phyloP scores from a whole-genome alignment of 2,329 filamentous ascomycete genomes.

The Aspergillus alliaceus region DNA sequence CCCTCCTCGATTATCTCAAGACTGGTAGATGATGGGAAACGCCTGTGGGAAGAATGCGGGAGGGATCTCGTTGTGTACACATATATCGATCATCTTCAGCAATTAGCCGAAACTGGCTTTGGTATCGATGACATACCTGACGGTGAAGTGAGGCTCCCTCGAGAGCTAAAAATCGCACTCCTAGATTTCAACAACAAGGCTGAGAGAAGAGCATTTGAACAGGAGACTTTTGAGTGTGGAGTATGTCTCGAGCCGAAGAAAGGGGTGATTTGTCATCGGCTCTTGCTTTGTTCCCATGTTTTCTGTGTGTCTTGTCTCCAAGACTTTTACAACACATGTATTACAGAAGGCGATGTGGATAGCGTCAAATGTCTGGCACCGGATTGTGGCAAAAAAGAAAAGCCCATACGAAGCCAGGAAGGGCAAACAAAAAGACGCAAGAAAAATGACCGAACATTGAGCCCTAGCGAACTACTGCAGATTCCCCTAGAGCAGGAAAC shows the following conservation, averaged over 20 bases:
- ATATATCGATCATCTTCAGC: slow-evolving; percentile 62
- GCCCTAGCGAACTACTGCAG: slow-evolving; percentile 78
- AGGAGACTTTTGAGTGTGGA: slow-evolving; percentile 82
- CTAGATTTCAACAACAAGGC: slow-evolving; percentile 76
- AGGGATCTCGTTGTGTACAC: slow-evolving; percentile 57
- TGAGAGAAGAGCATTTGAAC: slow-evolving; percentile 73
- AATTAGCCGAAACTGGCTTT: slow-evolving; percentile 57
- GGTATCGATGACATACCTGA: slow-evolving; percentile 44
- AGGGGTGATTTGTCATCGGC: slow-evolving; percentile 74
- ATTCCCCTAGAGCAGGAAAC: slow-evolving; percentile 69
- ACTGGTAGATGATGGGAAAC: slow-evolving; percentile 49
- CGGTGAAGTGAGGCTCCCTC: slow-evolving; percentile 49
- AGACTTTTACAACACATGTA: slow-evolving; percentile 86
- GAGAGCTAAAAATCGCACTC: slow-evolving; percentile 64
- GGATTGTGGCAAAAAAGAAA: slow-evolving; percentile 68
- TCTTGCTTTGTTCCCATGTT: slow-evolving; percentile 83
- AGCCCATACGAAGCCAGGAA: slow-evolving; percentile 15
- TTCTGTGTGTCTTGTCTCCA: slow-evolving; percentile 87
- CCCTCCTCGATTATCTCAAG: slow-evolving; percentile 44
- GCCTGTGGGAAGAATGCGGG: slow-evolving; percentile 62
- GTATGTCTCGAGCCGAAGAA: slow-evolving; percentile 93
- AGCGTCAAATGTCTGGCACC: slow-evolving; percentile 78
- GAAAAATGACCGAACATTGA: slow-evolving; percentile 68
- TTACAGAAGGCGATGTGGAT: slow-evolving; percentile 78
- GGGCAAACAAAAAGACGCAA: slow-evolving; percentile 45